phyloP scores from a whole-genome alignment of 495 filamentous ascomycete species.

The Beverwykella pulmonaria region DNA sequence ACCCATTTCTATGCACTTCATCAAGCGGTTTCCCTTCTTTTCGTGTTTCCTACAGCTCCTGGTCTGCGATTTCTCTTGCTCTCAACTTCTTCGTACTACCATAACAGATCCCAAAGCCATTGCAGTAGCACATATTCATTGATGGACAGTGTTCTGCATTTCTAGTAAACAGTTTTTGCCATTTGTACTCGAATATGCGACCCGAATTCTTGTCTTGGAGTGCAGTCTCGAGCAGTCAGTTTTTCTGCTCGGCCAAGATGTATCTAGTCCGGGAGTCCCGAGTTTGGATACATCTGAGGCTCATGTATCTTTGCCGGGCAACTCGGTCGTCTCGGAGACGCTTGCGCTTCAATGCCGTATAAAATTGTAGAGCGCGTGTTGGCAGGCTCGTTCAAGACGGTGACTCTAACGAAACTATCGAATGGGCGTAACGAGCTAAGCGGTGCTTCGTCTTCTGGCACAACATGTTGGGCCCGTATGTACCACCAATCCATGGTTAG shows the following conservation, averaged over 20 bases:
- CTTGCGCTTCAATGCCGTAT: no score
- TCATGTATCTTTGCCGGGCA: conserved; percentile 63
- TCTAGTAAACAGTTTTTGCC: conserved; percentile 33
- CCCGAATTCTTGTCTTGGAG: conserved; percentile 25
- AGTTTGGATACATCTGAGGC: conserved; percentile 63
- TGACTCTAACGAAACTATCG: no score
- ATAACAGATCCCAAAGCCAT: conserved; percentile 36
- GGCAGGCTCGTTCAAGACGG: no score
- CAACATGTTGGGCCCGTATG: no score
- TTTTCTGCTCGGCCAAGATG: conserved; percentile 22
- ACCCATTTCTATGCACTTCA: background rate
- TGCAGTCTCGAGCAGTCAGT: conserved; percentile 21
- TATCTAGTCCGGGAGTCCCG: conserved; percentile 66
- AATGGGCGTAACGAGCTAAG: no score
- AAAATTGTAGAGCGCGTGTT: no score
- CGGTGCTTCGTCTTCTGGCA: no score
- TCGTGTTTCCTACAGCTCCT: conserved; percentile 8
- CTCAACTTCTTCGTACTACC: conserved; percentile 21
- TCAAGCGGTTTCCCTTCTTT: conserved; percentile 14
- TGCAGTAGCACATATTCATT: conserved; percentile 33
- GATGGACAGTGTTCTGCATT: conserved; percentile 25
- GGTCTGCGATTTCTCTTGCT: conserved; percentile 10
- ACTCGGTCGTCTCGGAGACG: conserved; percentile 57
- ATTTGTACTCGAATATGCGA: conserved; percentile 34
- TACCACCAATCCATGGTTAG: no score